A percentile compares a stretch with the other conserved stretches of the same genome.
These are phyloP conservation scores for Lotus japonicus DNA, from an alignment of 306 rosid species.

Conservation along the genomic window DNA sequence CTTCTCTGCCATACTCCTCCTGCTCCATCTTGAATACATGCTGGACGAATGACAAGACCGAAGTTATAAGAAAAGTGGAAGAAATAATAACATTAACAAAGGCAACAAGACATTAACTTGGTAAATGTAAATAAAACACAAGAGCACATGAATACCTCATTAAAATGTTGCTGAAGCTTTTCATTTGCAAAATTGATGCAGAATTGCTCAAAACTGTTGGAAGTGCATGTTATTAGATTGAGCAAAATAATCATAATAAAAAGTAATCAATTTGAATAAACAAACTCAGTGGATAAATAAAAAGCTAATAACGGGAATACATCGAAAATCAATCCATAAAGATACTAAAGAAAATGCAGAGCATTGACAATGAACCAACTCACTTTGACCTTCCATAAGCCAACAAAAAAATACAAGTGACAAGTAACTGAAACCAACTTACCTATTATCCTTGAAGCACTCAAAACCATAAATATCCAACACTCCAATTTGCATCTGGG, in stretches of 20 bases:
- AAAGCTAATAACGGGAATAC: not conserved
- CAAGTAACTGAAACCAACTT: constrained; percentile 21
- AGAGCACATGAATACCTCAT: constrained; percentile 54
- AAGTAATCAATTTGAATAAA: not conserved
- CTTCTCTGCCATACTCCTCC: constrained; percentile 93
- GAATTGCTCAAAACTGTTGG: constrained; percentile 93
- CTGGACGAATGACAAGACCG: constrained; percentile 40
- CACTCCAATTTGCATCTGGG: constrained; percentile 77
- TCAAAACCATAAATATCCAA: constrained; percentile 97
- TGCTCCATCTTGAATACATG: constrained; percentile 99
- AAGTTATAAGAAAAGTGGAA: constrained; percentile 7
- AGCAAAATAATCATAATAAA: not conserved
- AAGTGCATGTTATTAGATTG: constrained; percentile 17
- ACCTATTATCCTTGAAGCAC: constrained; percentile 97
- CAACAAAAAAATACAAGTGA: not conserved
- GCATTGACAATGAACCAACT: not conserved
- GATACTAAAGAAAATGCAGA: constrained; percentile 4
- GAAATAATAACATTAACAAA: not conserved
- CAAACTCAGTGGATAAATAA: not conserved
- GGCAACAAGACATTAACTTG: not conserved
- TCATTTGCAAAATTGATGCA: constrained; percentile 98
- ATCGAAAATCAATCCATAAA: not conserved
- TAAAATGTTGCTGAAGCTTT: constrained; percentile 98
- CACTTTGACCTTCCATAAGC: not conserved
- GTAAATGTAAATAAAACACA: not conserved